Evolutionary conservation across 768 basidiomycete species (phyloP).

Genomic region (Russula olivacea): DNA sequence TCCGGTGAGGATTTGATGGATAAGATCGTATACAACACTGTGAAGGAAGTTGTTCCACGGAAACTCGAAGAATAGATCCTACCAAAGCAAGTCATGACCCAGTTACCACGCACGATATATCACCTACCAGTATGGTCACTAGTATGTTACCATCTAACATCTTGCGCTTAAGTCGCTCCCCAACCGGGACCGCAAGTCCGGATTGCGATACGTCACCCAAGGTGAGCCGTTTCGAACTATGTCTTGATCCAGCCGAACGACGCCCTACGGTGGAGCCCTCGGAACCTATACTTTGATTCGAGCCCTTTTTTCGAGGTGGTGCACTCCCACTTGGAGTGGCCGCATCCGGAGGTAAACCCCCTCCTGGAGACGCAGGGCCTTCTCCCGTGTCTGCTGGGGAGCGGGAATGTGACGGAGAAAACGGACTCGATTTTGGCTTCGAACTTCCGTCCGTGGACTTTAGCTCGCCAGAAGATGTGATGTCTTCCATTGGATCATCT

Average conservation of each 20-base stretch:
- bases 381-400: slow-evolving; percentile 19
- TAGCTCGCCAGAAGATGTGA: slow-evolving; percentile 66
- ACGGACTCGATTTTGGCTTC: slow-evolving; percentile 5
- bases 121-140: slow-evolving; percentile 67
- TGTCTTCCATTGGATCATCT: slow-evolving; percentile 79
- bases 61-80: slow-evolving; percentile 94
- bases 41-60: slow-evolving; percentile 99
- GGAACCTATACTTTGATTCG: slow-evolving; percentile 22
- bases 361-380: not conserved
- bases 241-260: slow-evolving; percentile 45
- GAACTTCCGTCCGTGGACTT: slow-evolving; percentile 18
- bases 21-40: slow-evolving; percentile 90
- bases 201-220: slow-evolving; percentile 31
- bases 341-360: not conserved
- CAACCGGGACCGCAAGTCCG: slow-evolving; percentile 48
- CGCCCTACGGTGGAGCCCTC: slow-evolving; percentile 24
- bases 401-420: slow-evolving; percentile 13
- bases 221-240: slow-evolving; percentile 46
- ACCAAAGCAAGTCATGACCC: slow-evolving; percentile 17
- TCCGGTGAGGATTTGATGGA: slow-evolving; percentile 93
- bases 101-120: not conserved
- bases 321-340: slow-evolving; percentile 1
- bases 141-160: slow-evolving; percentile 73
- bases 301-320: slow-evolving; percentile 18
- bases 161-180: slow-evolving; percentile 73